phyloP scores from a whole-genome alignment of 1,284 basidiomycete genomes.

The Sanghuangporus weigelae region DNA sequence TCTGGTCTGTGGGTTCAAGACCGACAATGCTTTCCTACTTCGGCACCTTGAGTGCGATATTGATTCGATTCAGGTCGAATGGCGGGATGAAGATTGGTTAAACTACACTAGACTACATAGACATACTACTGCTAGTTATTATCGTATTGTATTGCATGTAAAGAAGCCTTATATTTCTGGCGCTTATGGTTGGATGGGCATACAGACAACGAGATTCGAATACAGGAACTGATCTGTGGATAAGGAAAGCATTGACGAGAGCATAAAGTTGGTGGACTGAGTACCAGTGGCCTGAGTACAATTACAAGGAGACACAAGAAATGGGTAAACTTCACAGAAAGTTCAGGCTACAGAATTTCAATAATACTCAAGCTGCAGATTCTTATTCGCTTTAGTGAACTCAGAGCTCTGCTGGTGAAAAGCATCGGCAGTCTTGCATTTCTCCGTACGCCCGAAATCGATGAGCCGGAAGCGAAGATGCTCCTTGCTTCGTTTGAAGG shows the following conservation, averaged over 20 bases:
- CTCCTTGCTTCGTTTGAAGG: constrained; percentile 23
- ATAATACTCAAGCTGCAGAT: constrained; percentile 7
- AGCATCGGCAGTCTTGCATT: neutral
- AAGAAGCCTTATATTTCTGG: neutral
- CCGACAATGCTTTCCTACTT: constrained; percentile 8
- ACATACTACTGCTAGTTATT: no score
- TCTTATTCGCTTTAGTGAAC: neutral
- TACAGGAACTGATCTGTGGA: no score
- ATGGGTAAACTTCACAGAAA: neutral
- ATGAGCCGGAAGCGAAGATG: constrained; percentile 33
- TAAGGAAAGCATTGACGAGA: neutral
- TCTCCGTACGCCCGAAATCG: constrained; percentile 29
- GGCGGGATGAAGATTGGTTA: neutral
- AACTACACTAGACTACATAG: no score
- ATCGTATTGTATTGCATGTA: no score
- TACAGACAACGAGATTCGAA: no score
- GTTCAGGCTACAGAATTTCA: constrained; percentile 5
- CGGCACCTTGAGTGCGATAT: neutral
- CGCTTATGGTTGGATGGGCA: no score
- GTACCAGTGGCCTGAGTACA: no score
- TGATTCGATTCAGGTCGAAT: neutral
- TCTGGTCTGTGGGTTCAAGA: constrained; percentile 73
- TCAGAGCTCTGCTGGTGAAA: neutral
- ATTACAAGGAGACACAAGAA: neutral
- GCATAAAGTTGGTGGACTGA: neutral